A percentile compares a stretch with the other conserved stretches of the same genome.
Conservation (phyloP, 306 rosid genomes). For the Astragalus membranaceus region DNA sequence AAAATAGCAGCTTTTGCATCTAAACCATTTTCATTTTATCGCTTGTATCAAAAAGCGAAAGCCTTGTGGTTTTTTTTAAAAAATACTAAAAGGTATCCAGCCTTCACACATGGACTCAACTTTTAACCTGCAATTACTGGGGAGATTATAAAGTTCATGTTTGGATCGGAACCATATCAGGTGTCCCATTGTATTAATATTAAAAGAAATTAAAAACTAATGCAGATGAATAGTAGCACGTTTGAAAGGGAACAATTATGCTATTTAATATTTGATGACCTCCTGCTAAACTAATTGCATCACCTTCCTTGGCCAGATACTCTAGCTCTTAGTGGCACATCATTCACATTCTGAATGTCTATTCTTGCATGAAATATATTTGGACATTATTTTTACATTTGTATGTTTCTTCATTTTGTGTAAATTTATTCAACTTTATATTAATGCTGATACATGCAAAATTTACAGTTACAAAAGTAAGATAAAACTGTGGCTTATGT, state of each 20-base stretch:
- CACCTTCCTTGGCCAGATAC: background rate
- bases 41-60: too few species aligned
- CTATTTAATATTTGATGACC: background rate
- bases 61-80: too few species aligned
- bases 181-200: background rate
- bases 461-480: background rate
- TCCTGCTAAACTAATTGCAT: background rate
- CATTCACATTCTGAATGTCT: background rate
- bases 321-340: background rate
- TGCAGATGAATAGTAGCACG: background rate
- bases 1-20: background rate
- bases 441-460: background rate
- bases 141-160: too few species aligned
- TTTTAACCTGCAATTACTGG: too few species aligned
- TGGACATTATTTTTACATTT: background rate
- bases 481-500: constrained; percentile 4
- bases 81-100: too few species aligned
- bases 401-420: background rate
- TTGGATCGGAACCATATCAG: too few species aligned
- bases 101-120: too few species aligned
- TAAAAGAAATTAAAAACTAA: background rate
- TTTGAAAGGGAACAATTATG: background rate
- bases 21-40: too few species aligned
- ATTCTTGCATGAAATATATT: background rate
- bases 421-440: background rate